These are phyloP conservation scores for Fusarium cyanostomum DNA, from an alignment of 2,329 filamentous ascomycete genomes.

Conservation along the genomic window DNA sequence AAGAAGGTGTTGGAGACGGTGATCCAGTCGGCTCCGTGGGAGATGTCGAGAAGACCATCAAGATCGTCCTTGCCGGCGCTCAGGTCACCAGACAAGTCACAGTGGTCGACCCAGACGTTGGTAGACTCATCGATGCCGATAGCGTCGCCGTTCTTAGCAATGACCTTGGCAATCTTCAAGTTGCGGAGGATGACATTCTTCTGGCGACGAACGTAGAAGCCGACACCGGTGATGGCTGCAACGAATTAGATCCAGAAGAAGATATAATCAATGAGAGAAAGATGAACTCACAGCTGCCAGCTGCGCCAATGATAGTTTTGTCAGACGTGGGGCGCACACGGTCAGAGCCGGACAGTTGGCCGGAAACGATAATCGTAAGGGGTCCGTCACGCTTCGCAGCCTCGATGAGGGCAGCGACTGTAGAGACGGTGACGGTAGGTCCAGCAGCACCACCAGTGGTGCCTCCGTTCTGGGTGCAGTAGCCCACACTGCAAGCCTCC, in stretches of 20 bases:
- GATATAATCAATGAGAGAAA: rapidly evolving
- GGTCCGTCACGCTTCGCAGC: conserved; percentile 42
- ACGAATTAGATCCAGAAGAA: neutral
- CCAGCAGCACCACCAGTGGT: conserved; percentile 46
- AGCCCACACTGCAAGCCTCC: conserved; percentile 53
- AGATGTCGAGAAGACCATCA: conserved; percentile 72
- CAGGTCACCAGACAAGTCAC: conserved; percentile 69
- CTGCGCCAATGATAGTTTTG: conserved; percentile 56
- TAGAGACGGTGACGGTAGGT: conserved; percentile 43
- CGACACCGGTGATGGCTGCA: conserved; percentile 55
- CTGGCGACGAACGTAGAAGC: conserved; percentile 61
- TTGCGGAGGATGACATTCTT: conserved; percentile 71
- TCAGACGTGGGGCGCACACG: conserved; percentile 47
- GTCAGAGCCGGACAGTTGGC: conserved; percentile 40
- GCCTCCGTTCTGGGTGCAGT: conserved; percentile 47
- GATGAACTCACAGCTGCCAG: conserved; percentile 33
- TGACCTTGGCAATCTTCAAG: conserved; percentile 65
- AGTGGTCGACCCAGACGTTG: conserved; percentile 74
- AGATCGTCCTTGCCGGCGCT: conserved; percentile 73
- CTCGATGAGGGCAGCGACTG: conserved; percentile 40
- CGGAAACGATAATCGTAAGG: conserved; percentile 45
- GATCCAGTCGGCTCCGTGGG: conserved; percentile 69
- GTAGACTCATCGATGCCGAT: conserved; percentile 65
- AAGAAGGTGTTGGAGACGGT: conserved; percentile 53
- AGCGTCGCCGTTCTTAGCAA: conserved; percentile 65